A percentile compares a stretch with the other conserved stretches of the same genome.
These are phyloP conservation scores for Pisolithus marmoratus DNA, from an alignment of 768 basidiomycete genomes.

Conservation along the genomic window DNA sequence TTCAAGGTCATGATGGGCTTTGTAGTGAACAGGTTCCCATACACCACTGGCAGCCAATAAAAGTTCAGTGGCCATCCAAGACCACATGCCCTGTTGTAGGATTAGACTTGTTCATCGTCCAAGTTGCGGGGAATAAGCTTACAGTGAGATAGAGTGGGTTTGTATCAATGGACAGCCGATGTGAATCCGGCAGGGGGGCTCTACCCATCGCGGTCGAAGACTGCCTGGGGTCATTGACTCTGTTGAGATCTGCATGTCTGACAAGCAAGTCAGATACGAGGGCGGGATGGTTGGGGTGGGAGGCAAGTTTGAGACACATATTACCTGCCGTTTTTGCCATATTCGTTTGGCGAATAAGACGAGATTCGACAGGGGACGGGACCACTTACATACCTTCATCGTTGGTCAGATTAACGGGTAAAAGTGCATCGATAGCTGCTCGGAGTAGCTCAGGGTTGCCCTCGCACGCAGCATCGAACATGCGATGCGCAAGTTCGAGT, in stretches of 20 bases:
- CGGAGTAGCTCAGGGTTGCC: conserved; percentile 50
- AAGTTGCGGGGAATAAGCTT: too few species aligned
- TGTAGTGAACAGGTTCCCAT: too few species aligned
- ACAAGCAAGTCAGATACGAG: conserved; percentile 49
- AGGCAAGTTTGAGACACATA: conserved; percentile 72
- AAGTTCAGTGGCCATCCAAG: too few species aligned
- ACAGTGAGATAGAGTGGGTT: too few species aligned
- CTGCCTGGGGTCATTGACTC: conserved; percentile 66
- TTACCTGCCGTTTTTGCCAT: conserved; percentile 44
- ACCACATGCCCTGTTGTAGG: too few species aligned
- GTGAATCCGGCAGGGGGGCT: too few species aligned
- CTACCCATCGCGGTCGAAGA: conserved; percentile 67
- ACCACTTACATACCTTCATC: conserved; percentile 50
- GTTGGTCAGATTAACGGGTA: conserved; percentile 71
- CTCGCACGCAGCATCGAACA: conserved; percentile 69
- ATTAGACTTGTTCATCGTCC: too few species aligned
- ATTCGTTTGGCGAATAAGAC: background rate
- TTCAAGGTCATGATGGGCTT: too few species aligned
- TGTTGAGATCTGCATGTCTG: conserved; percentile 59
- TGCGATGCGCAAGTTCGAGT: conserved; percentile 52
- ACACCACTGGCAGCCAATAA: too few species aligned
- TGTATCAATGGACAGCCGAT: too few species aligned
- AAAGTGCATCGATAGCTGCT: conserved; percentile 59
- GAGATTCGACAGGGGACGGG: background rate
- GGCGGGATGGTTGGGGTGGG: conserved; percentile 60